These are phyloP conservation scores for Inga leiocalycina DNA, from an alignment of 306 rosid species.

Conservation along the genomic window DNA sequence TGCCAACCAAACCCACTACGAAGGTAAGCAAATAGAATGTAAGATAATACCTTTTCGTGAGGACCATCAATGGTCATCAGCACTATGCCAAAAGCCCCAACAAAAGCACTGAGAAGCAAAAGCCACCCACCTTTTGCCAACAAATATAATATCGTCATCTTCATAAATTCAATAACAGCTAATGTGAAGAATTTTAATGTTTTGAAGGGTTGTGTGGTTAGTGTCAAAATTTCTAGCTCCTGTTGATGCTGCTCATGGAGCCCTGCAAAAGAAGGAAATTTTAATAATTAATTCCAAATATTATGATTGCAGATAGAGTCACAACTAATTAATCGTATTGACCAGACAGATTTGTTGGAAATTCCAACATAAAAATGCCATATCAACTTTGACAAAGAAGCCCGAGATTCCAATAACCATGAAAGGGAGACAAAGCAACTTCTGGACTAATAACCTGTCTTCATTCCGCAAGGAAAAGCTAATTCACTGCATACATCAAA, in stretches of 20 bases:
- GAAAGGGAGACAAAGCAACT: neutral
- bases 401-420: constrained; percentile 4
- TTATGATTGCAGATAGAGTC: constrained; percentile 14
- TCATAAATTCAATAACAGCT: constrained; percentile 66
- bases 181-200: constrained; percentile 78
- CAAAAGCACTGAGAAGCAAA: constrained; percentile 62
- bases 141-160: constrained; percentile 56
- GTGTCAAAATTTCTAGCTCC: constrained; percentile 81
- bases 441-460: constrained; percentile 7
- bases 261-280: constrained; percentile 56
- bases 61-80: constrained; percentile 70
- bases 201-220: constrained; percentile 78
- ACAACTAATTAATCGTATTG: neutral
- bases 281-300: constrained; percentile 1
- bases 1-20: neutral
- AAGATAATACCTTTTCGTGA: constrained; percentile 70
- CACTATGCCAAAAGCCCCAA: constrained; percentile 59
- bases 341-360: neutral
- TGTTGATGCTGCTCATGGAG: constrained; percentile 52
- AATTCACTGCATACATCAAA: neutral
- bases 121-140: constrained; percentile 89
- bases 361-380: constrained; percentile 20
- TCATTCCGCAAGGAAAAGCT: constrained; percentile 8
- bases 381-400: constrained; percentile 19
- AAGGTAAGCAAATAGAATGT: constrained; percentile 25